Evolutionary conservation across 2,329 filamentous ascomycete genomes (phyloP), one percentile per base, ranked within the genome.

Genomic region (Ophiocordyceps sinensis): DNA sequence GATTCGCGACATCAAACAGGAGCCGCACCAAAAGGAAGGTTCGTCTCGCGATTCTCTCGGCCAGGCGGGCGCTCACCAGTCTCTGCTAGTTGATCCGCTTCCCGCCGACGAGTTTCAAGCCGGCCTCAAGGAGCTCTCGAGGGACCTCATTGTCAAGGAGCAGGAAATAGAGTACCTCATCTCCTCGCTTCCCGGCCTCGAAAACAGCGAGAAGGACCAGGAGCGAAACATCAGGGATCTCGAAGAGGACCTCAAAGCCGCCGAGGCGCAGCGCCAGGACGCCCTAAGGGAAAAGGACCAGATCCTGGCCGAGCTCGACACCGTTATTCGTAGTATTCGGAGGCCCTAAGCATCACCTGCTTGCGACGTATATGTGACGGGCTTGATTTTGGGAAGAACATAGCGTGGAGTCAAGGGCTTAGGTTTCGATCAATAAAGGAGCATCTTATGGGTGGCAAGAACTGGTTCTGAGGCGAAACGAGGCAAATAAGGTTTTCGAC

Each of bases 131-230:
- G 84, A 89, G 58, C 67, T 91, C 41, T 82, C 83, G 31, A 73
- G 75, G 46, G 85, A 89, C 55, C 67, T 91, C 23, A 79, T 89
- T 43, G 59, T 83, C 43, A 86, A 88, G 53, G 81, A 87, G 52
- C 83, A 88, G 62, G 82, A 89, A 63, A 86, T 91, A 46, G 85
- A 91, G 58, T 68, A 75, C 36, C 64, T 91, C 38, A 83, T 89
- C 43, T 81, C 78, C 14, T 75, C 72, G 19, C 67, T 93, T 2
- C 85, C 85, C 0, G 85, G 85, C 0, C 65, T 91, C 19, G 81
- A 85, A 36, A 84, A 79, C 46, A 89, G 81, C 53, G 82, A 89
- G 57, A 68, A 73, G 46, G 81, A 87, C 53, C 85, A 93, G 59
- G 73, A 83, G 54, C 68, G 72, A 48, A 72, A 74, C 43, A 78